Base-by-base conservation (phyloP, 176 grass and related monocot species). In the Avena sativa region DNA sequence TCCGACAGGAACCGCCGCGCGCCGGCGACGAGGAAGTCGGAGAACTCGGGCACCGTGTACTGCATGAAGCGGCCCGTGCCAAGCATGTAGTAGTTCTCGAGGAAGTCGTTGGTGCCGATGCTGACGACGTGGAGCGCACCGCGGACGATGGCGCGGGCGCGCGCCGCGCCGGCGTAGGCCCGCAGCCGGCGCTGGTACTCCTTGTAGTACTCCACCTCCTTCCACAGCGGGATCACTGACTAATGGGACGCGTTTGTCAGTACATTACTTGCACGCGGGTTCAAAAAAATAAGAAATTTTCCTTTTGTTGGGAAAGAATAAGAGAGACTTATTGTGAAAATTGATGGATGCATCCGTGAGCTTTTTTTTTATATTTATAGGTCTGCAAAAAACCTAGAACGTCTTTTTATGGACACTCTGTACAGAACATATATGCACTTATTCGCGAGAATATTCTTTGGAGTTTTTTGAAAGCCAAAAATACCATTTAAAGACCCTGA, bases 31-130 rank as follows among this genome's bases (percentile, higher is more conserved):
- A 96, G 84, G 83, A 90, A 93, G 40, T 93, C 89, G 23, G 77
- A 68, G 73, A 68, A 93, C 65, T 84, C 87, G 1, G 44, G 6
- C 28, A 88, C 62, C 19, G 86, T 91, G 88, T 89, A 92, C 57
- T 91, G 69, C 69, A 15, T 19, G 73, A 76, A 88, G 25, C 91
- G 79, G 36, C 76, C 83, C 17, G 86, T 91, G 50, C 64, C 69
- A 7, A 83, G 79, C 68, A 80, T 26, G 75, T 85, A 84, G 78
- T 95, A 96, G 85, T 95, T 95, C 75, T 91, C 87, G 0, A 91
- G 79, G 87, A 93, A 93, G 85, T 97, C 95, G 63, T 97, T 95
- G 61, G 91, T 93, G 65, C 95, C 95, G 56, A 95, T 82, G 87
- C 95, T 95, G 7, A 97, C 78, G 13, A 91, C 68, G 85, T 93